Conservation (phyloP, 768 basidiomycete species). For the Roridomyces roridus region DNA sequence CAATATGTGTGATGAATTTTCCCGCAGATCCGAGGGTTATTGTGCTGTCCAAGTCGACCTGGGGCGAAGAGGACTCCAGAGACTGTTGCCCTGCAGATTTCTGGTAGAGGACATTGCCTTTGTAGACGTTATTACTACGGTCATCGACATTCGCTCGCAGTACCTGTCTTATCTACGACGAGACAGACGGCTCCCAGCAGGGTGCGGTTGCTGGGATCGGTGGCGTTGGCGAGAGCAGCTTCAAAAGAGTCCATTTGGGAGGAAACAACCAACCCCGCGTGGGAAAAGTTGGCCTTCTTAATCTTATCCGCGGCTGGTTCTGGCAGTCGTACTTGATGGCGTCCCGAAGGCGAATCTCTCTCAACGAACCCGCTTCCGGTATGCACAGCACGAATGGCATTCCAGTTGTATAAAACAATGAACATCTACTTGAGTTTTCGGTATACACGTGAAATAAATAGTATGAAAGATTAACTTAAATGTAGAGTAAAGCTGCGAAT, state of each 20-base stretch:
- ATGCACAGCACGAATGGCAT: not conserved
- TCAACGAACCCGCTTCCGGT: no score
- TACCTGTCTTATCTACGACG: conserved; percentile 11
- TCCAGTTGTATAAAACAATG: not conserved
- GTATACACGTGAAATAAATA: no score
- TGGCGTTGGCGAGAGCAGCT: conserved; percentile 5
- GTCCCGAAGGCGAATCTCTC: no score
- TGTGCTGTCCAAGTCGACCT: conserved; percentile 3
- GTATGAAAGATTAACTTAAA: no score
- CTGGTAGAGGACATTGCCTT: conserved; percentile 13
- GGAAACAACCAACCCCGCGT: no score
- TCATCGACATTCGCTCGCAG: no score
- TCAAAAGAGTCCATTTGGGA: conserved; percentile 21
- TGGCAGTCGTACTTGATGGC: no score
- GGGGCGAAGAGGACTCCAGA: not conserved
- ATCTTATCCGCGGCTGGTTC: no score
- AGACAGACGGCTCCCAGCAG: conserved; percentile 19
- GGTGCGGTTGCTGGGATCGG: not conserved
- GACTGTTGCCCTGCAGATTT: conserved; percentile 16
- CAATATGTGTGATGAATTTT: conserved; percentile 20
- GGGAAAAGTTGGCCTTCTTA: no score
- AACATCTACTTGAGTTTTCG: not conserved
- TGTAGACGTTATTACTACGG: not conserved
- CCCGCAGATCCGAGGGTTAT: conserved; percentile 18
- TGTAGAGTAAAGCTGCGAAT: no score